Conservation (phyloP, 1,284 basidiomycete species). For the Leccinum subrobustum region DNA sequence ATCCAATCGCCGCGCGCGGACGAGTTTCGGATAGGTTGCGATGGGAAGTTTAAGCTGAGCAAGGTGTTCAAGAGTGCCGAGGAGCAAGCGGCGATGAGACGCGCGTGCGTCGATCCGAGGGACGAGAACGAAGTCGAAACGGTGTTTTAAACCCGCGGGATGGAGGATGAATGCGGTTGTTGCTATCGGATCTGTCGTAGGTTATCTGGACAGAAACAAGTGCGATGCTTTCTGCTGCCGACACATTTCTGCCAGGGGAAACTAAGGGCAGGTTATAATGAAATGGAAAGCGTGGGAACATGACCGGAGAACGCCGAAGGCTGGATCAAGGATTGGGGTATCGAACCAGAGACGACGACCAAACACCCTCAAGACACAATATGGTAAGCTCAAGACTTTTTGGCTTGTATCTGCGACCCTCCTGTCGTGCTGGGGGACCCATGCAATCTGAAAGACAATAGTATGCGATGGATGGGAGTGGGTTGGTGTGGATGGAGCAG, state of each 20-base stretch:
- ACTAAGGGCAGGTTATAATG: slow-evolving; percentile 26
- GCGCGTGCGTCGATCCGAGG: slow-evolving; percentile 19
- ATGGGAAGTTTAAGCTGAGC: slow-evolving; percentile 54
- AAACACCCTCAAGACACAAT: slow-evolving; percentile 22
- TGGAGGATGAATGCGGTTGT: not conserved
- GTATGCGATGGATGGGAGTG: slow-evolving; percentile 12
- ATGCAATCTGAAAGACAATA: not conserved
- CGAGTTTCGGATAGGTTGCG: slow-evolving; percentile 57
- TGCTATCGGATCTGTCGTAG: not conserved
- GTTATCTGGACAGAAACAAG: not conserved
- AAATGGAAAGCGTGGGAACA: slow-evolving; percentile 22
- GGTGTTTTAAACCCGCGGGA: slow-evolving; percentile 19
- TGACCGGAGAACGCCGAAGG: slow-evolving; percentile 21
- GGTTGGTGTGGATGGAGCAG: slow-evolving; percentile 14
- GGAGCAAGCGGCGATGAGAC: slow-evolving; percentile 40
- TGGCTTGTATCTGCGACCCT: not conserved
- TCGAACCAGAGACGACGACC: slow-evolving; percentile 16
- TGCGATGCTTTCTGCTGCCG: not conserved
- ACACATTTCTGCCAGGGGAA: not conserved
- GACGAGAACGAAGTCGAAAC: slow-evolving; percentile 30
- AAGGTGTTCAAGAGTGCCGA: slow-evolving; percentile 59
- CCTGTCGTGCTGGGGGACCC: slow-evolving; percentile 2
- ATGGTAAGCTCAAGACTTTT: slow-evolving; percentile 29
- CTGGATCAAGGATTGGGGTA: not conserved
- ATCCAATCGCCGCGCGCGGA: slow-evolving; percentile 52